These are phyloP conservation scores for Crucibulum cyathiforme DNA, from an alignment of 1,284 basidiomycete genomes.

Conservation along the genomic window DNA sequence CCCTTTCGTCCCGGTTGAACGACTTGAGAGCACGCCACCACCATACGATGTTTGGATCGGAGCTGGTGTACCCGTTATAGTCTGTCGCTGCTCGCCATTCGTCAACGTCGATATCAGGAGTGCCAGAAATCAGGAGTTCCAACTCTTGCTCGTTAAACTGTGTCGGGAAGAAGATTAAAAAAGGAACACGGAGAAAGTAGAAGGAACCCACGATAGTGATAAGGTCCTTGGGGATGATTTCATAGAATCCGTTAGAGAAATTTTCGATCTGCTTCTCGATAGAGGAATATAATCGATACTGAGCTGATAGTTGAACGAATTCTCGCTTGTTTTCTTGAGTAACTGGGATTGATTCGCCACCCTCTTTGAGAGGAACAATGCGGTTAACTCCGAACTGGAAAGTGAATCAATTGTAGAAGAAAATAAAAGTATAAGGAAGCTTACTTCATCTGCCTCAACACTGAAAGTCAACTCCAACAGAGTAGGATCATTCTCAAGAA, in stretches of 20 bases:
- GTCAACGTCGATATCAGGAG: conserved; percentile 98
- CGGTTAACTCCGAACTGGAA: conserved; percentile 86
- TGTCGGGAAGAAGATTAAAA: conserved; percentile 30
- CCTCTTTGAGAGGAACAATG: conserved; percentile 85
- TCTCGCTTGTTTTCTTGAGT: conserved; percentile 97
- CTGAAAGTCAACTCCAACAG: conserved; percentile 87
- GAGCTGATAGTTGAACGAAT: conserved; percentile 91
- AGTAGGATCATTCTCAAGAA: conserved; percentile 89
- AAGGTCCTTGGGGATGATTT: conserved; percentile 90
- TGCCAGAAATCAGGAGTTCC: conserved; percentile 96
- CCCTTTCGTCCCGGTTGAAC: conserved; percentile 96
- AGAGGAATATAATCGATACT: conserved; percentile 92
- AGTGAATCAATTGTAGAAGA: conserved; percentile 4
- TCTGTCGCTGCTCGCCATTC: conserved; percentile 97
- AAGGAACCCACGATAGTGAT: conserved; percentile 70
- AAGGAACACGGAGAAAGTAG: conserved; percentile 1
- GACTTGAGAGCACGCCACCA: conserved; percentile 99
- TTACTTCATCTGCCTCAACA: conserved; percentile 89
- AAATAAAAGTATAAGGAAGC: conserved; percentile 23
- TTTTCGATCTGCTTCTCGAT: conserved; percentile 97
- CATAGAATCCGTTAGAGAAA: conserved; percentile 92
- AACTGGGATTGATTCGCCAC: conserved; percentile 82
- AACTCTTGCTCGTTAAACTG: conserved; percentile 98
- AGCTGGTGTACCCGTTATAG: conserved; percentile 84
- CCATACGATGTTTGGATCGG: conserved; percentile 96